These are phyloP conservation scores for Akanthomyces uredinophilus DNA, from an alignment of 2,329 filamentous ascomycete species.

Conservation along the genomic window DNA sequence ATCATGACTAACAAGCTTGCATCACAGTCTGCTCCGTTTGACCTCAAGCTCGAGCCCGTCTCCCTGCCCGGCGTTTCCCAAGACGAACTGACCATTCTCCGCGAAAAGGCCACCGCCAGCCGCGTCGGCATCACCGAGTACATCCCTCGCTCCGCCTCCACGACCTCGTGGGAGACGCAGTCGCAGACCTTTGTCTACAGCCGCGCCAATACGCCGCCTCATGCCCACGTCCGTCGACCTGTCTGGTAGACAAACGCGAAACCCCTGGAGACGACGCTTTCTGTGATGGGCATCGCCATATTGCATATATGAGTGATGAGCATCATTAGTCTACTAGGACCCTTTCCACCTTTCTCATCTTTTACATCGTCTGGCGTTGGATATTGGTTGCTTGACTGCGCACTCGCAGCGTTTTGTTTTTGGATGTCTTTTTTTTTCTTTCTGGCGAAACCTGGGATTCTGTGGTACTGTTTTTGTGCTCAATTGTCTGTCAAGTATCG, in stretches of 20 bases:
- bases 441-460: neutral
- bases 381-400: too few relatives aligned
- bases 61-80: conserved; percentile 51
- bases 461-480: neutral
- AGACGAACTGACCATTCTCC: conserved; percentile 51
- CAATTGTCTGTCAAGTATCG: conserved; percentile 8
- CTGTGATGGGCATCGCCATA: neutral
- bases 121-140: conserved; percentile 41
- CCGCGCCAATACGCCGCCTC: conserved; percentile 18
- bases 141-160: conserved; percentile 21
- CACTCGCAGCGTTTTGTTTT: neutral
- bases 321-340: neutral
- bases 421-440: neutral
- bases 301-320: neutral
- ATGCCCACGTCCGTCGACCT: conserved; percentile 16
- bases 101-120: conserved; percentile 47
- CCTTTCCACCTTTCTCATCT: too few relatives aligned
- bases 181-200: conserved; percentile 20
- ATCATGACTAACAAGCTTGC: conserved; percentile 17
- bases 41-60: conserved; percentile 51
- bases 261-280: neutral
- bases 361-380: too few relatives aligned
- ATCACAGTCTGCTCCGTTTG: conserved; percentile 52
- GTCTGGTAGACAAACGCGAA: conserved; percentile 5
- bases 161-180: conserved; percentile 13